phyloP scores from a whole-genome alignment of 2,329 filamentous ascomycete species.

The Didymosphaeria variabile region DNA sequence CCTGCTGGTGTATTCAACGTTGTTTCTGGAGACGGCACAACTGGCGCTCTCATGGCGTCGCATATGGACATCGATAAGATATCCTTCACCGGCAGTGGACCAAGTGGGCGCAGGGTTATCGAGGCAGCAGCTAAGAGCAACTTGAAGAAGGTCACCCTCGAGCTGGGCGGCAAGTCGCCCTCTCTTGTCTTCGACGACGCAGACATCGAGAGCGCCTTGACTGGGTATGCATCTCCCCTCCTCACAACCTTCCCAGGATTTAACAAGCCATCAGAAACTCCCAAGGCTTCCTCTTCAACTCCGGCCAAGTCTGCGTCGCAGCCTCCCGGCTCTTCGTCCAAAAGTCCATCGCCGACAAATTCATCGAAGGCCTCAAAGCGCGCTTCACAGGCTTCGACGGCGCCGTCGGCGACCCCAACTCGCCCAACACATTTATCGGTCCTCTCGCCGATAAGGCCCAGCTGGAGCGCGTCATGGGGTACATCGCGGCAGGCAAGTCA shows the following conservation, averaged over 20 bases:
- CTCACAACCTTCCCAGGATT: conserved; percentile 23
- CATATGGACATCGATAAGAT: conserved; percentile 56
- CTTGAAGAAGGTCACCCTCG: conserved; percentile 55
- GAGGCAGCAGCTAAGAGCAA: conserved; percentile 42
- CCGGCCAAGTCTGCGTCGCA: conserved; percentile 38
- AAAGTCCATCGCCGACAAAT: conserved; percentile 37
- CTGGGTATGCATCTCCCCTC: conserved; percentile 16
- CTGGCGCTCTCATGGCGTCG: conserved; percentile 47
- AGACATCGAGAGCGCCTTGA: conserved; percentile 56
- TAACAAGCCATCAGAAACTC: conserved; percentile 52
- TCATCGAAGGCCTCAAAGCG: conserved; percentile 37
- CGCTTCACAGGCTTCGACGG: conserved; percentile 29
- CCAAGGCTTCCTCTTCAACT: conserved; percentile 38
- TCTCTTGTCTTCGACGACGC: conserved; percentile 59
- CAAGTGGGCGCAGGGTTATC: conserved; percentile 48
- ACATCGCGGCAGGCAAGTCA: conserved; percentile 39
- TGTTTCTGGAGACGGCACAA: conserved; percentile 40
- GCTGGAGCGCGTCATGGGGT: conserved; percentile 39
- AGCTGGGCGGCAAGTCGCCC: conserved; percentile 59
- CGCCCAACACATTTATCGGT: conserved; percentile 35
- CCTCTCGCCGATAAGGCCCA: conserved; percentile 41
- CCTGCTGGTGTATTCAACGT: conserved; percentile 54
- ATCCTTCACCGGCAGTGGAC: conserved; percentile 51
- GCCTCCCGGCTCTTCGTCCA: conserved; percentile 42
- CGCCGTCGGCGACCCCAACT: conserved; percentile 33